These are phyloP conservation scores for Berberis vulgaris DNA, from an alignment of 164 flowering plant genomes.

Conservation along the genomic window DNA sequence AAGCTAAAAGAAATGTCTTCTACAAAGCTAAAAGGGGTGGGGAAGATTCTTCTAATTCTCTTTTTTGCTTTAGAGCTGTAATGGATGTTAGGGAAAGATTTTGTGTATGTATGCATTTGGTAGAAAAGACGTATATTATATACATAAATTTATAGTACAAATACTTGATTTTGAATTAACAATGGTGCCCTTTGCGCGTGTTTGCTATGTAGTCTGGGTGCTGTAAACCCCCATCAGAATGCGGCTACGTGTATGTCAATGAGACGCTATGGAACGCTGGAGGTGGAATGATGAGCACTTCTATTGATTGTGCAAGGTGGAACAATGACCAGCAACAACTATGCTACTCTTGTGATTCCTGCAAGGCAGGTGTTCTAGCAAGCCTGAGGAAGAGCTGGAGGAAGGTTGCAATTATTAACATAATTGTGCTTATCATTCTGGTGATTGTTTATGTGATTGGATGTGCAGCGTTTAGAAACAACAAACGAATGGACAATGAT, in stretches of 20 bases:
- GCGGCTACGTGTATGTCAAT: slow-evolving; percentile 49
- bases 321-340: slow-evolving; percentile 64
- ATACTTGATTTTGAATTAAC: neutral
- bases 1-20: no score
- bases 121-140: no score
- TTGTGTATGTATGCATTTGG: no score
- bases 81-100: no score
- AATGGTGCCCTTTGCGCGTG: neutral
- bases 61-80: no score
- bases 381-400: slow-evolving; percentile 92
- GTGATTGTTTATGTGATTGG: slow-evolving; percentile 65
- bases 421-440: slow-evolving; percentile 57
- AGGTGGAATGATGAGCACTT: slow-evolving; percentile 22
- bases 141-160: neutral
- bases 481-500: slow-evolving; percentile 57
- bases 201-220: slow-evolving; percentile 71
- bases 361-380: slow-evolving; percentile 87
- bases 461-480: slow-evolving; percentile 70
- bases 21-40: no score
- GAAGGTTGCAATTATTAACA: slow-evolving; percentile 80
- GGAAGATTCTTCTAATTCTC: no score
- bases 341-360: slow-evolving; percentile 76
- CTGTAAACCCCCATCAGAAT: slow-evolving; percentile 92
- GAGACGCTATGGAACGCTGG: slow-evolving; percentile 65
- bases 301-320: slow-evolving; percentile 56